Evolutionary conservation across 2,329 filamentous ascomycete genomes (phyloP).

Genomic region (Talaromyces atroroseus): DNA sequence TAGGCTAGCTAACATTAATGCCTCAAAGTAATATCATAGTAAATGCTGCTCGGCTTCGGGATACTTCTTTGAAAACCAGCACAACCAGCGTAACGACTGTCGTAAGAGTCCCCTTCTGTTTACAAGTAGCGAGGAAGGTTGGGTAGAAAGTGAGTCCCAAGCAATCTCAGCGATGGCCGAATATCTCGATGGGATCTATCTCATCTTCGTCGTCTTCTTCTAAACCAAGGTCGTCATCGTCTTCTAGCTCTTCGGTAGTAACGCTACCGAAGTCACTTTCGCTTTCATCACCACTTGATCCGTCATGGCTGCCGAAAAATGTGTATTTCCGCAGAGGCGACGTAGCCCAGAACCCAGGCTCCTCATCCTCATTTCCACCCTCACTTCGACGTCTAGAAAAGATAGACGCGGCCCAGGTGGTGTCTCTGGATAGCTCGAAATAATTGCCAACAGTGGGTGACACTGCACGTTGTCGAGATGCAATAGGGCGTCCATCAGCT

Average conservation of each 20-base stretch:
- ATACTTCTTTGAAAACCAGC: too few species aligned
- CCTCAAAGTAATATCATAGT: background rate
- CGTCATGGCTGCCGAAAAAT: slow-evolving; percentile 27
- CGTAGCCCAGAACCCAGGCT: slow-evolving; percentile 54
- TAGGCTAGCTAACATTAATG: background rate
- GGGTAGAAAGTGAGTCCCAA: background rate
- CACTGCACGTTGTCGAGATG: slow-evolving; percentile 33
- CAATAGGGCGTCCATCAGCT: slow-evolving; percentile 3
- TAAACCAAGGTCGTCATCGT: slow-evolving; percentile 2
- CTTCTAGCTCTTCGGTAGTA: slow-evolving; percentile 41
- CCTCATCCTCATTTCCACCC: slow-evolving; percentile 49
- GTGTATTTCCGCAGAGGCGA: slow-evolving; percentile 39
- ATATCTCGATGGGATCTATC: slow-evolving; percentile 46
- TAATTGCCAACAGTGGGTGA: slow-evolving; percentile 43
- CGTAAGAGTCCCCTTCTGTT: background rate
- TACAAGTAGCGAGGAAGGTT: background rate
- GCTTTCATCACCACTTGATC: slow-evolving; percentile 27
- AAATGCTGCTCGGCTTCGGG: background rate
- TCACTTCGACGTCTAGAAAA: slow-evolving; percentile 18
- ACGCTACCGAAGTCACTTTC: slow-evolving; percentile 36
- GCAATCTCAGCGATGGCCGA: slow-evolving; percentile 45
- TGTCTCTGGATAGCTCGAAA: slow-evolving; percentile 37
- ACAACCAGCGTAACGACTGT: background rate
- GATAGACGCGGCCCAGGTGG: slow-evolving; percentile 26
- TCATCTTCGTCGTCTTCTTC: slow-evolving; percentile 38